Conservation (phyloP, 768 basidiomycete species). For the Russula earlei region DNA sequence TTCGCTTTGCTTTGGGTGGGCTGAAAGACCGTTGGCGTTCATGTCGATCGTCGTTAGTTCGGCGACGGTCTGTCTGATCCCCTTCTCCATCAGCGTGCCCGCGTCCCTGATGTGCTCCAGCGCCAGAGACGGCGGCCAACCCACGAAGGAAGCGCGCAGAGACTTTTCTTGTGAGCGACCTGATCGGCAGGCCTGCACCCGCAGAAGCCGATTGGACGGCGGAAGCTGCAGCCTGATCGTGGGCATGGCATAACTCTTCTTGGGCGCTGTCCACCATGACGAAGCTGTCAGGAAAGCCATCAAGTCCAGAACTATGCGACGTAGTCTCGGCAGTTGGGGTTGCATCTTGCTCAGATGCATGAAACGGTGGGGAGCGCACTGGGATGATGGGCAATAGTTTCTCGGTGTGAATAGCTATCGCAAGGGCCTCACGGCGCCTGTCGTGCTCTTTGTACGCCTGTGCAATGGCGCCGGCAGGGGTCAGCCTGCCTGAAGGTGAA, state of each 20-base stretch:
- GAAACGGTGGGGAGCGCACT: background rate
- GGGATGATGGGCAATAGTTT: background rate
- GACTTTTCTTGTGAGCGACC: slow-evolving; percentile 16
- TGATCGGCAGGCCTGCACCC: background rate
- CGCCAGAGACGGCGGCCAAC: background rate
- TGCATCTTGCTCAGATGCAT: background rate
- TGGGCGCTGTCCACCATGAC: slow-evolving; percentile 7
- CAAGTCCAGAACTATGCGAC: background rate
- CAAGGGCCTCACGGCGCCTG: slow-evolving; percentile 16
- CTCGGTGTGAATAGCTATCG: slow-evolving; percentile 7
- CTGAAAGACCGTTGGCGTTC: slow-evolving; percentile 10
- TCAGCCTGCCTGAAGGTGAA: slow-evolving; percentile 12
- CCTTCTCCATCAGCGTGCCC: background rate
- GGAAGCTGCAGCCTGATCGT: background rate
- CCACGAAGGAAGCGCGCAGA: slow-evolving; percentile 14
- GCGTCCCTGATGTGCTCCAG: background rate
- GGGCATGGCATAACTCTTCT: background rate
- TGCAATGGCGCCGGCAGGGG: slow-evolving; percentile 18
- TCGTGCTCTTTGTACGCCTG: slow-evolving; percentile 20
- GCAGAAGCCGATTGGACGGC: background rate
- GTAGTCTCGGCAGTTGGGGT: background rate
- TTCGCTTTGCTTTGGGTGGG: slow-evolving; percentile 5
- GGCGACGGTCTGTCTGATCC: background rate
- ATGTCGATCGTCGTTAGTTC: background rate
- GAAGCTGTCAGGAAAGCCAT: background rate